Conservation (phyloP, 768 basidiomycete species). For the Tylopilus sp. region DNA sequence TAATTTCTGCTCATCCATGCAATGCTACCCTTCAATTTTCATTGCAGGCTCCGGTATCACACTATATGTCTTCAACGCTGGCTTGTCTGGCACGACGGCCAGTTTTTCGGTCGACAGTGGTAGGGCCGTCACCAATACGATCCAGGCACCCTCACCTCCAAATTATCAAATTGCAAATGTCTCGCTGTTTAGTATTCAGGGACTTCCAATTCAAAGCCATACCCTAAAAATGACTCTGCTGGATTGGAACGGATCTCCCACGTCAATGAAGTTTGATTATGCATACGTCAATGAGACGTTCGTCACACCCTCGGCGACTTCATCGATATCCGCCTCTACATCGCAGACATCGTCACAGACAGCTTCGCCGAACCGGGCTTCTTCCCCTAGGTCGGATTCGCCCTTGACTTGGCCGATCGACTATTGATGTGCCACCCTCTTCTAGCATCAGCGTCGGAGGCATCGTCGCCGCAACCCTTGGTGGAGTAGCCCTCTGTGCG, state of each 20-base stretch:
- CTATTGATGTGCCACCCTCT: neutral
- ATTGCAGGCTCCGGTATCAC: constrained; percentile 24
- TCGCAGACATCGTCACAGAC: neutral
- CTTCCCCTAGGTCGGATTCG: constrained; percentile 7
- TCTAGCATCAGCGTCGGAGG: constrained; percentile 14
- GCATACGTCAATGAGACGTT: constrained; percentile 24
- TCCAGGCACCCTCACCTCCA: constrained; percentile 3
- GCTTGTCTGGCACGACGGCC: constrained; percentile 18
- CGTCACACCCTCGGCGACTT: neutral
- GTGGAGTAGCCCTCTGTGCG: constrained; percentile 1
- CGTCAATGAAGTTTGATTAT: constrained; percentile 28
- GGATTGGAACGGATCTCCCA: constrained; percentile 14
- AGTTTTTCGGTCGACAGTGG: constrained; percentile 20
- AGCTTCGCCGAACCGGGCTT: neutral
- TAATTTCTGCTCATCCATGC: neutral
- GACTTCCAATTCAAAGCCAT: constrained; percentile 15
- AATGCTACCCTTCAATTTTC: neutral
- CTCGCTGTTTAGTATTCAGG: constrained; percentile 16
- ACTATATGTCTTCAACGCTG: constrained; percentile 26
- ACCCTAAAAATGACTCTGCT: constrained; percentile 21
- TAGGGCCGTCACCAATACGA: constrained; percentile 1
- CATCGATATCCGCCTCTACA: neutral
- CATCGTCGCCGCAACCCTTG: constrained; percentile 14
- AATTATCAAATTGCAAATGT: constrained; percentile 22
- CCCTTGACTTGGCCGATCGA: neutral